A percentile compares a stretch with the other conserved stretches of the same genome.
Evolutionary conservation across 352 stramenopile genomes (phyloP).

Genomic region (Globisporangium perplexum): DNA sequence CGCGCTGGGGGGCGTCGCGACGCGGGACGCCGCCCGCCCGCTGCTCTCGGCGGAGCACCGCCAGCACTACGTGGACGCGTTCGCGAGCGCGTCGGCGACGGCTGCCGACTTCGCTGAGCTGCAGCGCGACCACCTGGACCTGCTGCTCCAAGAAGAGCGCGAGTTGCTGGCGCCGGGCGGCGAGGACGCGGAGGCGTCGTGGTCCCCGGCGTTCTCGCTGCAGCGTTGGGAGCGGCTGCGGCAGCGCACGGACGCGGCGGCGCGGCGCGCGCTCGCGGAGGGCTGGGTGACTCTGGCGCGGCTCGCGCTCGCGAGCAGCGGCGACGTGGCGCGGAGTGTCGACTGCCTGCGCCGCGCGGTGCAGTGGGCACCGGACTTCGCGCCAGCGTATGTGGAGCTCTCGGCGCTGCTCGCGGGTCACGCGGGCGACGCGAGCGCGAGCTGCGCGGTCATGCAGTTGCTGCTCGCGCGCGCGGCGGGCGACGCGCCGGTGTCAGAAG

Average conservation of each 20-base stretch:
- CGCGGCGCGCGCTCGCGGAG: slow-evolving; percentile 9
- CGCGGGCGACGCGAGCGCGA: slow-evolving; percentile 12
- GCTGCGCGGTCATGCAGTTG: slow-evolving; percentile 20
- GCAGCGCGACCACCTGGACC: slow-evolving; percentile 6
- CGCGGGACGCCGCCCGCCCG: not conserved
- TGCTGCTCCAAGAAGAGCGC: slow-evolving; percentile 13
- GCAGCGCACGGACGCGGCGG: slow-evolving; percentile 2
- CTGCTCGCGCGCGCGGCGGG: slow-evolving; percentile 14
- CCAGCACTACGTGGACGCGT: slow-evolving; percentile 6
- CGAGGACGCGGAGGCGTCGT: slow-evolving; percentile 11
- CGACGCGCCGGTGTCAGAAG: too few relatives aligned
- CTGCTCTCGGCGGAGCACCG: not conserved
- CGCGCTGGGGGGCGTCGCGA: not conserved
- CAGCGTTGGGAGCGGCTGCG: slow-evolving; percentile 18
- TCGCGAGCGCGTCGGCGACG: not conserved
- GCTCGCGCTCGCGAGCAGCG: slow-evolving; percentile 6
- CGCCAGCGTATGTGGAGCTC: slow-evolving; percentile 18
- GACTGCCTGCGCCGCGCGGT: slow-evolving; percentile 25
- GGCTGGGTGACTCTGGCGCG: slow-evolving; percentile 18
- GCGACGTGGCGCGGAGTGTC: slow-evolving; percentile 11
- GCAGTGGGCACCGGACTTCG: slow-evolving; percentile 17
- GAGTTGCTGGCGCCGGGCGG: slow-evolving; percentile 3
- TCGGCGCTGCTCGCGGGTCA: slow-evolving; percentile 11
- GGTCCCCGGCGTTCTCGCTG: slow-evolving; percentile 9
- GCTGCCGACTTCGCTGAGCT: slow-evolving; percentile 6